Conservation (phyloP, 2,329 filamentous ascomycete species). For the Chalaropsis thielavioides region DNA sequence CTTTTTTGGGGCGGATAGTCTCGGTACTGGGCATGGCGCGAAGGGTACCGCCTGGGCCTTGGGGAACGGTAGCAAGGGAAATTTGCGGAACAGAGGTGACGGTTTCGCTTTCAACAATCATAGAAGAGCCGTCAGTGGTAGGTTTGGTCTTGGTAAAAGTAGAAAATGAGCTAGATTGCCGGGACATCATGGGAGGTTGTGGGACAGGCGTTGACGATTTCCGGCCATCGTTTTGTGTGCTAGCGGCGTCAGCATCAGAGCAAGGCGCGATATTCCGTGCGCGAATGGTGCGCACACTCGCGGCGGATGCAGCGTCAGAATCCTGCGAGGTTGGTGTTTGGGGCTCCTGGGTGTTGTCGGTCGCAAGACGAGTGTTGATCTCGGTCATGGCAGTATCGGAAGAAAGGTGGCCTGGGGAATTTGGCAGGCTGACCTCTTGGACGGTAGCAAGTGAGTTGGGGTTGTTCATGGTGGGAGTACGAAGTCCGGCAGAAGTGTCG, state of each 20-base stretch:
- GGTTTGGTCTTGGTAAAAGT: conserved; percentile 55
- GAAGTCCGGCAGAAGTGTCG: conserved; percentile 36
- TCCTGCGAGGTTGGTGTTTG: not conserved
- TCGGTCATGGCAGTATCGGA: conserved; percentile 36
- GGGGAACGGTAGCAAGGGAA: conserved; percentile 50
- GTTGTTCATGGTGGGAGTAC: conserved; percentile 42
- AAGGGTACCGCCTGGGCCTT: conserved; percentile 43
- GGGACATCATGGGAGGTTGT: conserved; percentile 39
- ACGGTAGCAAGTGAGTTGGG: conserved; percentile 65
- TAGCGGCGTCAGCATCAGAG: conserved; percentile 50
- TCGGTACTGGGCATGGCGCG: conserved; percentile 84
- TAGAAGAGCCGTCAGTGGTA: conserved; percentile 65
- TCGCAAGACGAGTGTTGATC: conserved; percentile 34
- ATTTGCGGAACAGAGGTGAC: conserved; percentile 82
- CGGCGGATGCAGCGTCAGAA: conserved; percentile 11
- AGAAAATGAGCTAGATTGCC: conserved; percentile 49
- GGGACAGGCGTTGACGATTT: conserved; percentile 30
- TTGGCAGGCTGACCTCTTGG: conserved; percentile 70
- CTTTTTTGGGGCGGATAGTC: conserved; percentile 86
- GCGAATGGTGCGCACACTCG: conserved; percentile 8
- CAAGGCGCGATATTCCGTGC: conserved; percentile 1
- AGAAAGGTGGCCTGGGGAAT: conserved; percentile 41
- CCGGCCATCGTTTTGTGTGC: conserved; percentile 30
- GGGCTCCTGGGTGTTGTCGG: not conserved
- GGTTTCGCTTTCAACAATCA: conserved; percentile 96